Evolutionary conservation across 345 rosid genomes (phyloP), one percentile per base, ranked within the genome.

Genomic region (Pistacia vera): DNA sequence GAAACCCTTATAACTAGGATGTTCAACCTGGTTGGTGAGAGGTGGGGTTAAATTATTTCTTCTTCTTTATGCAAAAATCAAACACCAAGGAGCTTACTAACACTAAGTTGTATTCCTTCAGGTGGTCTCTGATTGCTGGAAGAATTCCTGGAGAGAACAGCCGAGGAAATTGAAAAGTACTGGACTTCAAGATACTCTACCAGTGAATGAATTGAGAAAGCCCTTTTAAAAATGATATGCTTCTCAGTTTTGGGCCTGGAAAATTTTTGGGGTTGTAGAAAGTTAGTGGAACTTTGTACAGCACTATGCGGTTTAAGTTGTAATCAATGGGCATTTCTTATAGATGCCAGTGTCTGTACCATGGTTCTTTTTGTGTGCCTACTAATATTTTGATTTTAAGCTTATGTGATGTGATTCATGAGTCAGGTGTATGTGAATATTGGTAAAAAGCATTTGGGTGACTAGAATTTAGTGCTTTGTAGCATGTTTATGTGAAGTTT

Each of bases 131-230:
- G 66, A 88, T 88, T 71, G 89, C 88, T 12, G 89, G 89, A 71
- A 86, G 91, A 75, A 88, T 88, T 68, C 89, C 88, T 7, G 91
- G 88, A 75, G n/a, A 86, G 89, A 80, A 78, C 87, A 67, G 88
- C 88, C 11, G 86, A 88, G 79, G 89, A 88, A 75, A 83, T 88
- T 76, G 83, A 88, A 79, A 86, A 84, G 78, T 84, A 83, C 71
- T 88, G 90, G 91, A 86, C 86, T 70, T 79, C 88, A 61, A 86
- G 86, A 78, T 83, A 66, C 56, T 84, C 88, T 25, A 66, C 76
- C 35, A 80, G 72, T 36, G 61, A 76, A 68, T 78, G 75, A 80
- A 63, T 6, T 41, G 46, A 8, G 41, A 38, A 41, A 6, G 2
- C 8, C 46, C 1, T 41, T 41, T 41, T 5, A 41, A 41, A 41